Conservation (phyloP, 2,329 filamentous ascomycete species). For the Aspergillus sp. region DNA sequence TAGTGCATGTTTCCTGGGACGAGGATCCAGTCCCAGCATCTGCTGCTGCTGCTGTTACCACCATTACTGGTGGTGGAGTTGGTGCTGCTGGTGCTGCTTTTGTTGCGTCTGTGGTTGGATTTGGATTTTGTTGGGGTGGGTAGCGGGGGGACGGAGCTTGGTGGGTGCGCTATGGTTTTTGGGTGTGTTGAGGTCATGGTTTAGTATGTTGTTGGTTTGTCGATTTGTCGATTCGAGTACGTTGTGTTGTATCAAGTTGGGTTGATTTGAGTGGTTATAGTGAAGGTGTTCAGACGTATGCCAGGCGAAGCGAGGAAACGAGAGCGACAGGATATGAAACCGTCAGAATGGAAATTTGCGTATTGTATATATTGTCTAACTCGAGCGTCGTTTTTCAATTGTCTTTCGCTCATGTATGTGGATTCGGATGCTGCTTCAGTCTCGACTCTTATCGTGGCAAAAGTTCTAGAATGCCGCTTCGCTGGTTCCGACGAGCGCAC, state of each 20-base stretch:
- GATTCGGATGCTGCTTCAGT: not conserved
- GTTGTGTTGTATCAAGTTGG: too few relatives aligned
- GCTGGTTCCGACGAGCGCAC: not conserved
- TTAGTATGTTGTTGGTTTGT: too few relatives aligned
- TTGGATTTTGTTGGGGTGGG: not conserved
- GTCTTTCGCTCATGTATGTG: not conserved
- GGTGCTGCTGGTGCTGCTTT: not conserved
- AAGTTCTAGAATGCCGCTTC: not conserved
- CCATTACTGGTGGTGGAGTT: not conserved
- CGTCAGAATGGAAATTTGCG: too few relatives aligned
- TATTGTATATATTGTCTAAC: too few relatives aligned
- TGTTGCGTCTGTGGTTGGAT: not conserved
- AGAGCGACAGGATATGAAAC: too few relatives aligned
- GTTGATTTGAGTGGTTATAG: not conserved
- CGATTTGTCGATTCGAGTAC: too few relatives aligned
- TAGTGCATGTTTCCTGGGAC: constrained; percentile 19
- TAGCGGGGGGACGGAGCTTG: too few relatives aligned
- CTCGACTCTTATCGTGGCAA: not conserved
- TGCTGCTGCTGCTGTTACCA: not conserved
- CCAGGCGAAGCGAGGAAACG: too few relatives aligned
- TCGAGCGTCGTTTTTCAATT: too few relatives aligned
- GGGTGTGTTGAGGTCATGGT: too few relatives aligned
- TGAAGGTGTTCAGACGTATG: too few relatives aligned
- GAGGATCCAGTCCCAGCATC: constrained; percentile 24
- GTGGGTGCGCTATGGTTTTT: too few relatives aligned